phyloP scores from a whole-genome alignment of 257 asterid species.

The Gynochthodes officinalis region DNA sequence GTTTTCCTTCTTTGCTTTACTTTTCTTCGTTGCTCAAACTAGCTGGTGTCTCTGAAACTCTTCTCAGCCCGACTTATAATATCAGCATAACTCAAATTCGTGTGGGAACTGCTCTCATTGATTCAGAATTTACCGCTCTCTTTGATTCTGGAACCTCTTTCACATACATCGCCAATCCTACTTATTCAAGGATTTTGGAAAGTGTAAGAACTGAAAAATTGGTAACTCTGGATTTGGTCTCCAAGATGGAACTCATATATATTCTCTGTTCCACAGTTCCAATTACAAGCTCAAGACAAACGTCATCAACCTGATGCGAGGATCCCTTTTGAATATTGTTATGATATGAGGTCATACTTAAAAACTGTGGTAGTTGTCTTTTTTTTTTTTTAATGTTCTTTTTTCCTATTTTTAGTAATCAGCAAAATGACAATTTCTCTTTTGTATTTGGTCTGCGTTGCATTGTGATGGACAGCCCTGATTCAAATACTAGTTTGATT shows the following conservation, averaged over 20 bases:
- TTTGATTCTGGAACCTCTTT: constrained; percentile 90
- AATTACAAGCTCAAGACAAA: constrained; percentile 45
- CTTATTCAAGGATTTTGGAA: constrained; percentile 51
- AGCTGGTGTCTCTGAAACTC: constrained; percentile 12
- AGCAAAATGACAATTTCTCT: background rate
- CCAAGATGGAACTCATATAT: constrained; percentile 16
- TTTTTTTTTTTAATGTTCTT: background rate
- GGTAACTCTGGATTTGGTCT: background rate
- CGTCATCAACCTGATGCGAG: constrained; percentile 60
- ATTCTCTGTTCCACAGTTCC: constrained; percentile 49
- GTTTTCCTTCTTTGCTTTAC: background rate
- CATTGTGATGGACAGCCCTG: constrained; percentile 45
- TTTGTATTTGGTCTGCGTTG: constrained; percentile 14
- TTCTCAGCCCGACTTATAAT: constrained; percentile 66
- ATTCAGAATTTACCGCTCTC: constrained; percentile 59
- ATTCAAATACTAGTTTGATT: constrained; percentile 58
- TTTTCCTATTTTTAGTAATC: background rate
- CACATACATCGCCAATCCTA: constrained; percentile 69
- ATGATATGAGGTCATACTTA: constrained; percentile 60
- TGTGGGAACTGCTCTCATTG: constrained; percentile 51
- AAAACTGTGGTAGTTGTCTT: constrained; percentile 1
- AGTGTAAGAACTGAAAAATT: constrained; percentile 47
- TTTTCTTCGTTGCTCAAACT: background rate
- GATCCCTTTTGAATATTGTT: constrained; percentile 80
- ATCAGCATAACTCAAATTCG: constrained; percentile 59